A percentile compares a stretch with the other conserved stretches of the same genome.
Conservation (phyloP, 768 basidiomycete genomes). For the Candolleomyces eurysporus region DNA sequence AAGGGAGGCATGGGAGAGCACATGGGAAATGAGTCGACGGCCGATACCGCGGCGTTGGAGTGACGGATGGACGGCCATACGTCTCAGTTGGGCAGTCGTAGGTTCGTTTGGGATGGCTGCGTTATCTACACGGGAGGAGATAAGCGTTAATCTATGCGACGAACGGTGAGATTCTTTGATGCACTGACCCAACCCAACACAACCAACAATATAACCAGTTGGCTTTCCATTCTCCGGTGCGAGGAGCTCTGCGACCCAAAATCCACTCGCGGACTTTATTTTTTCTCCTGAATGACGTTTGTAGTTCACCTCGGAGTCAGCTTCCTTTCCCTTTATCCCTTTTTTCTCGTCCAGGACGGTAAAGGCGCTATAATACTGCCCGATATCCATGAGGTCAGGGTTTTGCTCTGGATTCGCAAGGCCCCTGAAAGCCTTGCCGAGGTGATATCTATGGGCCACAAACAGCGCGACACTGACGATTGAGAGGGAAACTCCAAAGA, state of each 20-base stretch:
- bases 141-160: too few species aligned
- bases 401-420: not conserved
- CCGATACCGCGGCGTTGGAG: constrained; percentile 16
- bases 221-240: not conserved
- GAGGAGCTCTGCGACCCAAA: not conserved
- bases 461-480: not conserved
- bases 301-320: too few species aligned
- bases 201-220: not conserved
- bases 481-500: not conserved
- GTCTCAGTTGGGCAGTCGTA: constrained; percentile 10
- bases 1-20: constrained; percentile 8
- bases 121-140: not conserved
- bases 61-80: constrained; percentile 15
- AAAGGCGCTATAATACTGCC: not conserved
- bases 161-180: not conserved
- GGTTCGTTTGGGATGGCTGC: not conserved
- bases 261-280: not conserved
- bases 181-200: not conserved
- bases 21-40: constrained; percentile 9
- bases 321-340: not conserved
- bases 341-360: not conserved
- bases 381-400: not conserved
- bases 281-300: too few species aligned
- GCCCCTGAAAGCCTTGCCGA: not conserved
- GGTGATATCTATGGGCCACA: not conserved